A percentile compares a stretch with the other conserved stretches of the same genome.
phyloP scores from a whole-genome alignment of 176 grass and related monocot species.

The Eragrostis curvula region DNA sequence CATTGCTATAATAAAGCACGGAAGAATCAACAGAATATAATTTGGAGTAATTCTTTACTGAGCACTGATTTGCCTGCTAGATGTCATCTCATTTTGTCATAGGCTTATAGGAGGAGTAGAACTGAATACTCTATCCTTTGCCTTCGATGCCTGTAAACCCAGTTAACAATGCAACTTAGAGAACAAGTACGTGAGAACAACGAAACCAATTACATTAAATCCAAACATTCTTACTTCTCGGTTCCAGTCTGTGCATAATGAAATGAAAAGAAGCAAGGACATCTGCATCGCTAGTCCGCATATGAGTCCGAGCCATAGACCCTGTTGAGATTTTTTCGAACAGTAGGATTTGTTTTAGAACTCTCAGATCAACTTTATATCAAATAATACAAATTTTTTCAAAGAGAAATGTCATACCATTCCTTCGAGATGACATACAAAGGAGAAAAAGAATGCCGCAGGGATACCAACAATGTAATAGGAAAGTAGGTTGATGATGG shows the following conservation, averaged over 20 bases:
- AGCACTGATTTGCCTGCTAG: not conserved
- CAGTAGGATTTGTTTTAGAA: too few species aligned
- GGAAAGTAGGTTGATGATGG: not conserved
- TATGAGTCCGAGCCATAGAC: not conserved
- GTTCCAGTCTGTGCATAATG: not conserved
- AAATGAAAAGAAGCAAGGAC: not conserved
- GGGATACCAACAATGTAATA: not conserved
- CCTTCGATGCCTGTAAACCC: not conserved
- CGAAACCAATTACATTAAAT: not conserved
- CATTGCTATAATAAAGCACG: too few species aligned
- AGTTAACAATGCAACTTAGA: too few species aligned
- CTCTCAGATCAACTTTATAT: too few species aligned
- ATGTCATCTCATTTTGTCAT: constrained; percentile 25
- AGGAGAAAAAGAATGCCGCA: not conserved
- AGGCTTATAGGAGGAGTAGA: constrained; percentile 37
- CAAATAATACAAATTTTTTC: too few species aligned
- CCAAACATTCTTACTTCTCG: not conserved
- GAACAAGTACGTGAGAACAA: not conserved
- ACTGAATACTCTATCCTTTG: constrained; percentile 49
- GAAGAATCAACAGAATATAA: too few species aligned
- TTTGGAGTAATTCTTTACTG: too few species aligned
- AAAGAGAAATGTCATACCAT: not conserved
- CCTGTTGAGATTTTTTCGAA: not conserved
- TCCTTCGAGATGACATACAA: not conserved
- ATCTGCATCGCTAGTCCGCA: not conserved